Conservation (phyloP, 208 protist genomes). For the Trypanosoma platydactyli region DNA sequence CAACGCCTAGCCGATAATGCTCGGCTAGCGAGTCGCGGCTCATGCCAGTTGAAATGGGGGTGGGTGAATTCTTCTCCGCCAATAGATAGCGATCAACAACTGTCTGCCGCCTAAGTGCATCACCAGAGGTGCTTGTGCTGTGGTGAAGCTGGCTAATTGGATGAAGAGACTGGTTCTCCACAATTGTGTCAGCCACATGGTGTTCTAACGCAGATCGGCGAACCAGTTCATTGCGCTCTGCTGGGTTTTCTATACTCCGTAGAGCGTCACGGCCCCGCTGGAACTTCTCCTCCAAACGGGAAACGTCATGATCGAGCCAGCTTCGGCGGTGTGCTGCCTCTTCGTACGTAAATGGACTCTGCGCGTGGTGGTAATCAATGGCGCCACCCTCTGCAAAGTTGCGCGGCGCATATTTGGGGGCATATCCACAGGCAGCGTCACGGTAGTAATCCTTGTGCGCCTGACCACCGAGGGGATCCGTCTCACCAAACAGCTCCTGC, state of each 20-base stretch:
- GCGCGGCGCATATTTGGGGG: slow-evolving; percentile 83
- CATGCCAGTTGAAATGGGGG: slow-evolving; percentile 21
- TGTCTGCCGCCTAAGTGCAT: slow-evolving; percentile 45
- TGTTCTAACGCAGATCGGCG: slow-evolving; percentile 34
- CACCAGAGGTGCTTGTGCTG: slow-evolving; percentile 51
- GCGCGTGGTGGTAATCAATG: slow-evolving; percentile 64
- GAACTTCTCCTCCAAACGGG: slow-evolving; percentile 26
- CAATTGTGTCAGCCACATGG: slow-evolving; percentile 29
- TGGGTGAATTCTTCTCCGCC: slow-evolving; percentile 12
- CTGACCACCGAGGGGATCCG: slow-evolving; percentile 74
- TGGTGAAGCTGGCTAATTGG: slow-evolving; percentile 52
- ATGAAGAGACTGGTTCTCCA: slow-evolving; percentile 32
- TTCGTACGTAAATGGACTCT: slow-evolving; percentile 35
- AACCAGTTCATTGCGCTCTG: slow-evolving; percentile 40
- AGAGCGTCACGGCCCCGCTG: slow-evolving; percentile 34
- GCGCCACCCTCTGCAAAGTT: slow-evolving; percentile 71
- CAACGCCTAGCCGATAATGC: slow-evolving; percentile 4
- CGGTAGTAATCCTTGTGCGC: slow-evolving; percentile 89
- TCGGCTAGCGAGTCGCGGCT: slow-evolving; percentile 31
- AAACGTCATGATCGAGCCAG: slow-evolving; percentile 68
- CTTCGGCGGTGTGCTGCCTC: slow-evolving; percentile 45
- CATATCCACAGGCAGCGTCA: slow-evolving; percentile 70
- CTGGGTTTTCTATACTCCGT: slow-evolving; percentile 30
- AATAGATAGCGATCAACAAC: slow-evolving; percentile 53
- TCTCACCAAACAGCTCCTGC: slow-evolving; percentile 68